Evolutionary conservation across 768 basidiomycete species (phyloP), one percentile per base, ranked within the genome.

Genomic region (Russula brevipes): DNA sequence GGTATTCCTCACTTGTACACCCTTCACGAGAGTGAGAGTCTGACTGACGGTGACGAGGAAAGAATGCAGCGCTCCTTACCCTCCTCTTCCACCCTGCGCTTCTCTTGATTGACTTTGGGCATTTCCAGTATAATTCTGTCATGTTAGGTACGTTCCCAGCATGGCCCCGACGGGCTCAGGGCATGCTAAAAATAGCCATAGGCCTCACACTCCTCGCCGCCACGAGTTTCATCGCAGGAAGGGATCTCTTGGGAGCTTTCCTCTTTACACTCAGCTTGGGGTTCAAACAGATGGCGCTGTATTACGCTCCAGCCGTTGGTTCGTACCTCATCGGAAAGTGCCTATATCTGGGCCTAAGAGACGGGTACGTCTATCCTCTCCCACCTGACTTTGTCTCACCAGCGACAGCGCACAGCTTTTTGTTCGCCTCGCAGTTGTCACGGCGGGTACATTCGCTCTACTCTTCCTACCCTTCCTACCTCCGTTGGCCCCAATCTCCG

Each of bases 221-320:
- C 42, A 83, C 86, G 66, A 83, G 82, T 67, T 90, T 96, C 49
- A 83, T 86, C 1, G 72, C 70, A 2, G 88, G 83, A 3, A 78
- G 80, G 19, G 95, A 98, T 71, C 73, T 89, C 3, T 65, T 86
- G 1, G 96, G 90, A 5, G 89, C 92, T 4, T 71, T 91, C 16
- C 84, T 78, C 61, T 96, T 98, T 68, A 88, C 92, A 5, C 76
- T 86, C n/a, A 89, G 89, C 66, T 80, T 98, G 19, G 83, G 88
- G 3, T 95, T 96, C 80, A 97, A 97, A 74, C 95, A 98, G 71
- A 97, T 98, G 94, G 88, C 91, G 3, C 77, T 97, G 33, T 96
- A 97, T 72, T 98, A 94, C 71, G 88, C 91, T 0, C 93, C 94
- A 2, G 94, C 89, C 0, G 82, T 98, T n/a, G 94, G 93, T 42